Evolutionary conservation across 768 basidiomycete genomes (phyloP).

Genomic region (Tulasnella sp.): DNA sequence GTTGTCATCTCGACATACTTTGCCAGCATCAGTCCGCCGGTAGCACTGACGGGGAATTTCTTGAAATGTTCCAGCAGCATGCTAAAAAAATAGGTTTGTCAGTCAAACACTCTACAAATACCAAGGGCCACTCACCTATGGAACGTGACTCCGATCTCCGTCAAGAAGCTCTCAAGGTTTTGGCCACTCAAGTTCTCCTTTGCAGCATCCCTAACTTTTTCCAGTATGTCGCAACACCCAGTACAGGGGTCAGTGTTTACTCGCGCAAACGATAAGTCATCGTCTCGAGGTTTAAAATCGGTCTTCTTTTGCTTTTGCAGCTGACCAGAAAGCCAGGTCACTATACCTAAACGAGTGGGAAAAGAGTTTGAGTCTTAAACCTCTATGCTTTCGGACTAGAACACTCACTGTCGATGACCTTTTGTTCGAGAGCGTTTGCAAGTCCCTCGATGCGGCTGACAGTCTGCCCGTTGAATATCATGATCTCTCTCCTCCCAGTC

Average conservation of each 20-base stretch:
- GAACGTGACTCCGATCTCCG: constrained; percentile 90
- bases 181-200: constrained; percentile 80
- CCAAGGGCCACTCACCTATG: constrained; percentile 58
- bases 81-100: constrained; percentile 40
- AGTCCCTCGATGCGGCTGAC: constrained; percentile 80
- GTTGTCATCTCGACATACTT: constrained; percentile 46
- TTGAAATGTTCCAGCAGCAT: constrained; percentile 89
- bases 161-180: constrained; percentile 87
- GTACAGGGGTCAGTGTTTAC: constrained; percentile 93
- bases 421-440: constrained; percentile 74
- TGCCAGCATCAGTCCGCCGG: constrained; percentile 95
- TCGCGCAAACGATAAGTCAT: constrained; percentile 89
- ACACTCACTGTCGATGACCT: constrained; percentile 69
- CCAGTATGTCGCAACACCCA: constrained; percentile 77
- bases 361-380: neutral
- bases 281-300: constrained; percentile 95
- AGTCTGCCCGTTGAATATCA: constrained; percentile 82
- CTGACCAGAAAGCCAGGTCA: constrained; percentile 68
- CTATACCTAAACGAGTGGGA: constrained; percentile 47
- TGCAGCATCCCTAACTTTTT: constrained; percentile 72
- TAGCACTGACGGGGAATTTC: constrained; percentile 94
- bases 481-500: constrained; percentile 87
- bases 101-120: neutral
- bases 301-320: constrained; percentile 90
- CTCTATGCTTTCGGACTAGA: neutral